These are phyloP conservation scores for Didymella glomerata DNA, from an alignment of 2,329 filamentous ascomycete species.

Conservation along the genomic window DNA sequence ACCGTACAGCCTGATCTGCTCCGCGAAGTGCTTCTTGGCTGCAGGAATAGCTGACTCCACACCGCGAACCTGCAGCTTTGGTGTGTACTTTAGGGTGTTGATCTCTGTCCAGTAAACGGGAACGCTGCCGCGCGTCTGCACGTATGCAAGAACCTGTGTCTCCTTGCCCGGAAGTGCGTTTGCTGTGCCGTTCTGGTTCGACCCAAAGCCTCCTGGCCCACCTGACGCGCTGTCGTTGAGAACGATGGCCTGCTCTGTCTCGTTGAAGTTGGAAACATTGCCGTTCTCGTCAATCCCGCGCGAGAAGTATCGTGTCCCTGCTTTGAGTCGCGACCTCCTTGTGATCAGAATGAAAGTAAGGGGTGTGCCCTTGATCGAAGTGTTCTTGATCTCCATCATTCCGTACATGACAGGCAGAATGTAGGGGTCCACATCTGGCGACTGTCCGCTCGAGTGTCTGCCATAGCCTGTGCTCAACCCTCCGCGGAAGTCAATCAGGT, in stretches of 20 bases:
- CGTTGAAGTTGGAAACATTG: constrained; percentile 98
- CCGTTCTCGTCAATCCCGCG: constrained; percentile 92
- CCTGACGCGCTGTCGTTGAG: constrained; percentile 80
- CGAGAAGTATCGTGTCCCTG: constrained; percentile 93
- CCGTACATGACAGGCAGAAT: constrained; percentile 96
- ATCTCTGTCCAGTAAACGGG: constrained; percentile 97
- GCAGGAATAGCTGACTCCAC: constrained; percentile 82
- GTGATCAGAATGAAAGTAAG: constrained; percentile 90
- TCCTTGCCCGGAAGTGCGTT: constrained; percentile 71
- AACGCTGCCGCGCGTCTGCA: constrained; percentile 95
- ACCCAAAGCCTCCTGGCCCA: constrained; percentile 79
- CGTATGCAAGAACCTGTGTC: constrained; percentile 89
- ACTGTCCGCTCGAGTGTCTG: constrained; percentile 71
- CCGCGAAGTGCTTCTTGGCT: constrained; percentile 85
- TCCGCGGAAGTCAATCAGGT: constrained; percentile 87
- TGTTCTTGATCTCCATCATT: constrained; percentile 90
- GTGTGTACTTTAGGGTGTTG: constrained; percentile 90
- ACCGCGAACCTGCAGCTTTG: constrained; percentile 85
- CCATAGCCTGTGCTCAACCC: constrained; percentile 60
- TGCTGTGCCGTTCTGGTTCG: constrained; percentile 73
- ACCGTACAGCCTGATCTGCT: constrained; percentile 92
- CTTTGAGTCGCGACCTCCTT: constrained; percentile 84
- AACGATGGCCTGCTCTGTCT: constrained; percentile 92
- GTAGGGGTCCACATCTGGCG: constrained; percentile 84
- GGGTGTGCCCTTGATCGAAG: constrained; percentile 82